Percentiles rank a stretch among this genome's conserved stretches.
Conservation (phyloP, 2,329 filamentous ascomycete species). For the Sarocladium strictum region DNA sequence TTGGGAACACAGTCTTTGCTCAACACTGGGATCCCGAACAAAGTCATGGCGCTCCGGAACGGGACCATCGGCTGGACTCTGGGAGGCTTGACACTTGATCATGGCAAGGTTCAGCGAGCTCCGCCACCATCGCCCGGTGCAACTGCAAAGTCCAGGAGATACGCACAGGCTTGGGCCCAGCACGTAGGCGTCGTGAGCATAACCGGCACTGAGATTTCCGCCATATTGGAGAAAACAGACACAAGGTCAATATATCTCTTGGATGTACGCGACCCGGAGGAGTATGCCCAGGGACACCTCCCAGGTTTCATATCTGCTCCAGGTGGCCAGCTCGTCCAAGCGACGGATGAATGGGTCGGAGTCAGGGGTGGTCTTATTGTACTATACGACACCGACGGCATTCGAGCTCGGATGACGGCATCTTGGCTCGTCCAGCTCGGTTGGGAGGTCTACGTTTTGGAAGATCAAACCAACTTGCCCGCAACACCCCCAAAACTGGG, state of each 20-base stretch:
- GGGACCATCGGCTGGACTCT: constrained; percentile 26
- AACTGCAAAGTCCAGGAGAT: constrained; percentile 10
- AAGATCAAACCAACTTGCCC: constrained; percentile 13
- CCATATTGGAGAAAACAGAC: not conserved
- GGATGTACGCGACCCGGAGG: constrained; percentile 23
- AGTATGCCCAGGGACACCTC: constrained; percentile 19
- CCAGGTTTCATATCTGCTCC: constrained; percentile 22
- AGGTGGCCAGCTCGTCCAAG: constrained; percentile 25
- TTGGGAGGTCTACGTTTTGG: constrained; percentile 23
- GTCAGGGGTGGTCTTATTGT: constrained; percentile 23
- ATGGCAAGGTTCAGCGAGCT: constrained; percentile 15
- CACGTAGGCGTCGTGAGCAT: constrained; percentile 13
- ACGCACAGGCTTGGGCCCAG: constrained; percentile 13
- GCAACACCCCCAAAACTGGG: constrained; percentile 7
- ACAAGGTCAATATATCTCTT: constrained; percentile 20
- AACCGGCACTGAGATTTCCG: constrained; percentile 3
- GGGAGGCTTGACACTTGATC: constrained; percentile 21
- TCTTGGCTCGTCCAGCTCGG: constrained; percentile 25
- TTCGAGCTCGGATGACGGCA: constrained; percentile 23
- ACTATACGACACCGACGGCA: constrained; percentile 22
- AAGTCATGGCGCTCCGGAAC: constrained; percentile 22
- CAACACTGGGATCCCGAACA: constrained; percentile 20
- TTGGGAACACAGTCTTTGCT: constrained; percentile 23
- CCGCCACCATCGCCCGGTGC: constrained; percentile 11
- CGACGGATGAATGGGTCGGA: constrained; percentile 25